phyloP scores from a whole-genome alignment of 2,329 filamentous ascomycete genomes.

The Monilinia fructicola region DNA sequence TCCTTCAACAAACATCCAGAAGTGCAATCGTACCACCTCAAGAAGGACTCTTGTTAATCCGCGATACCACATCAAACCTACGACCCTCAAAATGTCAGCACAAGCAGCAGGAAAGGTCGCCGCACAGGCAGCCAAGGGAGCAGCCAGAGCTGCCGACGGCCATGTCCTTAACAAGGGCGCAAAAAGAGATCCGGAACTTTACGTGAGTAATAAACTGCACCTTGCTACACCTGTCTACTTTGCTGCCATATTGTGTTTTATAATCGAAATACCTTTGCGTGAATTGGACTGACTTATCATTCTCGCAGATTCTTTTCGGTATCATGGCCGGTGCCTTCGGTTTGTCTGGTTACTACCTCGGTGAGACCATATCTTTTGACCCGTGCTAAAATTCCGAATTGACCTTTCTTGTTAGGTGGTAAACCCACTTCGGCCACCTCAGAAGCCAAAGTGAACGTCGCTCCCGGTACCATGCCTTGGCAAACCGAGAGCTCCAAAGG shows the following conservation, averaged over 20 bases:
- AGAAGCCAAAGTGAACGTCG: conserved; percentile 73
- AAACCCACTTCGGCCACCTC: conserved; percentile 83
- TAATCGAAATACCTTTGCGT: conserved; percentile 6
- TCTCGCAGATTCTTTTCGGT: conserved; percentile 74
- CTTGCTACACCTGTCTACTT: conserved; percentile 31
- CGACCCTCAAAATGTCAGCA: conserved; percentile 36
- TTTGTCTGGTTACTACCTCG: conserved; percentile 87
- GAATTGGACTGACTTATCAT: conserved; percentile 18
- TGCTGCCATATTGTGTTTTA: neutral
- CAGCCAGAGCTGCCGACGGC: conserved; percentile 49
- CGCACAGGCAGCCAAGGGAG: conserved; percentile 40
- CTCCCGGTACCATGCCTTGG: conserved; percentile 85
- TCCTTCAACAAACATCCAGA: conserved; percentile 23
- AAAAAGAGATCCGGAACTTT: conserved; percentile 72
- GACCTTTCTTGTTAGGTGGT: conserved; percentile 55
- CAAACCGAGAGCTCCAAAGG: conserved; percentile 64
- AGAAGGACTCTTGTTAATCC: conserved; percentile 9
- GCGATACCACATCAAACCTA: conserved; percentile 23
- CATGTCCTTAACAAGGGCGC: conserved; percentile 58
- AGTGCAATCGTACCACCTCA: conserved; percentile 28
- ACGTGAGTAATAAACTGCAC: conserved; percentile 51
- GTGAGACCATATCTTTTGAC: conserved; percentile 46
- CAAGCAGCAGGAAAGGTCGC: conserved; percentile 39
- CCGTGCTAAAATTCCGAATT: conserved; percentile 29
- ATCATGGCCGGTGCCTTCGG: conserved; percentile 88